Conservation (phyloP, 1,284 basidiomycete species). For the Malassezia vespertilionis region DNA sequence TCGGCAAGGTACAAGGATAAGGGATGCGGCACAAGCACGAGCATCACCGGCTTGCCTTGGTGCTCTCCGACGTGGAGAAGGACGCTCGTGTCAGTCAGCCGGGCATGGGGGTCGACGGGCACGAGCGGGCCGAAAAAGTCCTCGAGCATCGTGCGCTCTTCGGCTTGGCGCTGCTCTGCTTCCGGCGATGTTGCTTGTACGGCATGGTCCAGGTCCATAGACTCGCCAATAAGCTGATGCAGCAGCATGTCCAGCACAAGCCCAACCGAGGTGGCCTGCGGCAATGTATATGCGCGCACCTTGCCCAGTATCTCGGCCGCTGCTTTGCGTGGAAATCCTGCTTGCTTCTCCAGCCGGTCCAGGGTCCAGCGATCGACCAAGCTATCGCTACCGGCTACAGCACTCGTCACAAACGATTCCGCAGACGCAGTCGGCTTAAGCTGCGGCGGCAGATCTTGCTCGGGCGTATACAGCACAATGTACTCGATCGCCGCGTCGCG, state of each 20-base stretch:
- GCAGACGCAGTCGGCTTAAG: conserved; percentile 55
- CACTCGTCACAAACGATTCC: conserved; percentile 56
- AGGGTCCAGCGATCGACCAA: conserved; percentile 69
- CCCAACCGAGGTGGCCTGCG: conserved; percentile 21
- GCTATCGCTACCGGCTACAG: conserved; percentile 51
- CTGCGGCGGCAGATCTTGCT: conserved; percentile 59
- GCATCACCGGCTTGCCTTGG: conserved; percentile 51
- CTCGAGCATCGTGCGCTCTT: conserved; percentile 59
- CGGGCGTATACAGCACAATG: conserved; percentile 63
- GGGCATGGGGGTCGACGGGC: conserved; percentile 23
- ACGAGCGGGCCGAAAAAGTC: conserved; percentile 50
- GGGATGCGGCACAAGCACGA: conserved; percentile 59
- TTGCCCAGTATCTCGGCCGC: conserved; percentile 55
- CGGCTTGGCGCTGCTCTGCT: conserved; percentile 45
- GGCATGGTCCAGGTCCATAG: neutral
- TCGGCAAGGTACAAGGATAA: conserved; percentile 49
- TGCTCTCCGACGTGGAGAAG: conserved; percentile 37
- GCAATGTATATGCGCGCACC: conserved; percentile 1
- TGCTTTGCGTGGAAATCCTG: conserved; percentile 66
- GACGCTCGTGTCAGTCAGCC: conserved; percentile 42
- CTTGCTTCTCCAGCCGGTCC: conserved; percentile 69
- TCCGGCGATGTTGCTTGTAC: neutral
- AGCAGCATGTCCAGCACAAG: conserved; percentile 29
- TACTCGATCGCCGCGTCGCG: conserved; percentile 63
- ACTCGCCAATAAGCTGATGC: conserved; percentile 6